These are phyloP conservation scores for Penicillium paxilli DNA, from an alignment of 495 filamentous ascomycete species.

Conservation along the genomic window DNA sequence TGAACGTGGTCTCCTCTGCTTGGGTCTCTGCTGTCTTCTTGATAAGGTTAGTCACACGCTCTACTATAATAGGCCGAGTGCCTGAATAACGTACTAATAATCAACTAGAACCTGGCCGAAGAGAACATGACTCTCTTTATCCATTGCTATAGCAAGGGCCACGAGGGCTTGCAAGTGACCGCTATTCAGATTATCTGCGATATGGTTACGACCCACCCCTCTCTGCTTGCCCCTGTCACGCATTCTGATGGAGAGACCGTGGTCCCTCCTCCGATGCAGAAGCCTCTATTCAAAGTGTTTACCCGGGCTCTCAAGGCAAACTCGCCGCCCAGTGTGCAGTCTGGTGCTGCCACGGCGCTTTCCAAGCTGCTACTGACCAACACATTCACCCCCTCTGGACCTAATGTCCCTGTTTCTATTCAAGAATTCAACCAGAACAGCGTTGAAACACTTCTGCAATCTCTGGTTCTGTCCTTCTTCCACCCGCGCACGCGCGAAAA, in stretches of 20 bases:
- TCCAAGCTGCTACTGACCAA: conserved; percentile 82
- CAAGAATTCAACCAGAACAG: conserved; percentile 45
- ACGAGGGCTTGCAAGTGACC: conserved; percentile 83
- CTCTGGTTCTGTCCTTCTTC: conserved; percentile 83
- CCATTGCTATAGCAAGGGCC: conserved; percentile 92
- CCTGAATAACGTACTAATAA: conserved; percentile 10
- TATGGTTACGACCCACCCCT: conserved; percentile 84
- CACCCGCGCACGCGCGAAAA: conserved; percentile 82
- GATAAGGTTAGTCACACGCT: conserved; percentile 60
- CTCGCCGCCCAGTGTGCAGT: conserved; percentile 71
- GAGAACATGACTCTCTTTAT: conserved; percentile 93
- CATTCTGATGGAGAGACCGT: conserved; percentile 43
- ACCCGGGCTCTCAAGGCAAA: conserved; percentile 70
- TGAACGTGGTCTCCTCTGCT: conserved; percentile 82
- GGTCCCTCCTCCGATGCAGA: conserved; percentile 46
- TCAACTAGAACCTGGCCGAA: conserved; percentile 69
- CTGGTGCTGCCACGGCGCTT: conserved; percentile 76
- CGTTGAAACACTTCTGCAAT: conserved; percentile 71
- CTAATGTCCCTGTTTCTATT: conserved; percentile 44
- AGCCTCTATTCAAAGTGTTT: conserved; percentile 74
- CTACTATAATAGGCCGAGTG: not conserved
- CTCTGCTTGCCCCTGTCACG: conserved; percentile 57
- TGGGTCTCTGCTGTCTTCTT: conserved; percentile 88
- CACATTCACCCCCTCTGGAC: conserved; percentile 43
- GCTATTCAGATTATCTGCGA: conserved; percentile 92